A percentile compares a stretch with the other conserved stretches of the same genome.
Conservation (phyloP, 352 stramenopile species). For the Globisporangium megalacanthum region DNA sequence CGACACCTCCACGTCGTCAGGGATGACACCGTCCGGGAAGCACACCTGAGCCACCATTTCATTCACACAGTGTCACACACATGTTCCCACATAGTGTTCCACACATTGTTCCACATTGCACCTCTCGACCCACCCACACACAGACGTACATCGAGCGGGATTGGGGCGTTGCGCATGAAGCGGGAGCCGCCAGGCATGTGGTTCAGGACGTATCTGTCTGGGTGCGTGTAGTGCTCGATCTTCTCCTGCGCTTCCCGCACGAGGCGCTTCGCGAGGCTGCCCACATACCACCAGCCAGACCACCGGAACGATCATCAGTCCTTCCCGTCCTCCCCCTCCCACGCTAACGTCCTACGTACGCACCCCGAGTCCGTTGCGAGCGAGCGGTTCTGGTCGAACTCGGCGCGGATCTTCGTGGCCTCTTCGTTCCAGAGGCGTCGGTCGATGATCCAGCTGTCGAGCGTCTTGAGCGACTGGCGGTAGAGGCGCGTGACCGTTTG, state of each 20-base stretch:
- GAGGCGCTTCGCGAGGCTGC: conserved; percentile 70
- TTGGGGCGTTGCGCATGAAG: conserved; percentile 98
- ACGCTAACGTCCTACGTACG: background rate
- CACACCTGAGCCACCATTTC: conserved; percentile 35
- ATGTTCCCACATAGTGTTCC: too few relatives aligned
- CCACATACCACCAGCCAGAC: conserved; percentile 14
- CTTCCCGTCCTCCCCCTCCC: background rate
- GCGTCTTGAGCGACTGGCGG: conserved; percentile 91
- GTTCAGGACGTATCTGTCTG: conserved; percentile 95
- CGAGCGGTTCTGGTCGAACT: conserved; percentile 87
- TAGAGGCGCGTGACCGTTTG: conserved; percentile 92
- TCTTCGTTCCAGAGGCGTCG: conserved; percentile 95
- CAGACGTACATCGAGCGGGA: conserved; percentile 86
- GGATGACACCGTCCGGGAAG: conserved; percentile 81
- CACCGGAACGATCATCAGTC: conserved; percentile 23
- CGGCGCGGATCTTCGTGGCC: conserved; percentile 87
- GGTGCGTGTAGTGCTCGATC: conserved; percentile 93
- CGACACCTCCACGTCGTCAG: conserved; percentile 82
- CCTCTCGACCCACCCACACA: background rate
- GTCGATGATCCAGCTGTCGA: conserved; percentile 94
- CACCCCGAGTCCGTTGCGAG: conserved; percentile 60
- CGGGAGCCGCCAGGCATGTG: conserved; percentile 98
- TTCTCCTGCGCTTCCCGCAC: conserved; percentile 91
- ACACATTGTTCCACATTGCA: too few relatives aligned
- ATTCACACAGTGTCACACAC: too few relatives aligned